Base-by-base conservation (phyloP, 164 flowering plant genomes). In the Macadamia integrifolia region DNA sequence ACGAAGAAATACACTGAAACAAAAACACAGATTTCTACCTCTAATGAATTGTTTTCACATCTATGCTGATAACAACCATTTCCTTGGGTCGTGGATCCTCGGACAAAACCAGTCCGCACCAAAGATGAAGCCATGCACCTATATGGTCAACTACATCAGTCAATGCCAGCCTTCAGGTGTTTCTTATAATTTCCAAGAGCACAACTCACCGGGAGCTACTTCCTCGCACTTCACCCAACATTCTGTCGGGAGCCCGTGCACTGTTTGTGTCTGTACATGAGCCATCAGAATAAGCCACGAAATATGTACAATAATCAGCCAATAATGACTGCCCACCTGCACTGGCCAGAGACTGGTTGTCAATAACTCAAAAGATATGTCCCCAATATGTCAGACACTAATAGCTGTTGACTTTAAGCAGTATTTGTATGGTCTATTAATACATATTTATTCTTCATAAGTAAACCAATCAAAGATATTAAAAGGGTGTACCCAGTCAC, bases 181-280 rank as follows among this genome's bases (percentile, higher is more conserved):
- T 9, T 12, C 14, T 17, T 48, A 6, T 7, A 43, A 76, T 58
- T 44, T 60, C 14, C 31, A 59, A 32, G 30, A 44, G 63, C 67
- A 70, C 67, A 52, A 23, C 78, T 70, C 56, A 92, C 99, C 99
- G 90, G 30, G 99, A 95, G 76, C 67, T 83, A 77, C 91, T 82
- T 69, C 97, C 99, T 31, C 99, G 90, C 73, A 95, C 90, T 86
- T 95, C 99, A 72, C 99, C 99, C 81, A 95, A 79, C 99, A 95
- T 92, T 77, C 93, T 86, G 80, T 95, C 99, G 63, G 99, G 99
- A 60, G 94, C 83, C 14, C 99, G 81, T 62, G 98, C 97, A 84
- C 97, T 88, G 67, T 88, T 90, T 52, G 87, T 80, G 76, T 95
- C 98, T 66, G 96, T 90, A 78, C 99, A 95, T 70, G 98, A 95